These are phyloP conservation scores for Heracleum sosnowskyi DNA, from an alignment of 129 eudicot species.

Conservation along the genomic window DNA sequence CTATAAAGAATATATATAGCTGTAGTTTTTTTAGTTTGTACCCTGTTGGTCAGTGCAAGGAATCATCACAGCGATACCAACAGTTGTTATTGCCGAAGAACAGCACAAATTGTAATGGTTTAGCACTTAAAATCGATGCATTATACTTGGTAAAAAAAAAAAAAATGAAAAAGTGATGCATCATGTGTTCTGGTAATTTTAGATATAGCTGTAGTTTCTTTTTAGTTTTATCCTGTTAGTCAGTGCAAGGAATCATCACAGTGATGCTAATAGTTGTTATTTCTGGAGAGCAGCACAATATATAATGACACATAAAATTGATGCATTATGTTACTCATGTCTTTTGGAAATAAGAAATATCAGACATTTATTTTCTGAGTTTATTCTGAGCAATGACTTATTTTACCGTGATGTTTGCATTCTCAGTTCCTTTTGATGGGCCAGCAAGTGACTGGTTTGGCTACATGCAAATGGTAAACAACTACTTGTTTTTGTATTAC, in stretches of 20 bases:
- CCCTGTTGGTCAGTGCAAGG: background rate
- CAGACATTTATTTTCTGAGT: background rate
- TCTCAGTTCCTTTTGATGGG: slow-evolving; percentile 35
- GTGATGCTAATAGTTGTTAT: background rate
- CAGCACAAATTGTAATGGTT: background rate
- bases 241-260: background rate
- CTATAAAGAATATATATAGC: background rate
- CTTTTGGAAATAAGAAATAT: background rate
- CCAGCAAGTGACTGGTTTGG: slow-evolving; percentile 33
- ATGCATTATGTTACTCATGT: no score
- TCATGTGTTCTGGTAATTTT: background rate
- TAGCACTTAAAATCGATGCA: background rate
- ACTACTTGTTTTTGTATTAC: background rate
- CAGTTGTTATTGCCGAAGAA: background rate
- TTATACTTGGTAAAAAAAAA: background rate
- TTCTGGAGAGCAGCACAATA: background rate
- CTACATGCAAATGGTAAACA: slow-evolving; percentile 48
- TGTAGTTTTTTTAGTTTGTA: background rate
- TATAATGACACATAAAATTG: background rate
- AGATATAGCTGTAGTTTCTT: background rate
- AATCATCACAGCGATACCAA: background rate
- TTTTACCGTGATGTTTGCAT: slow-evolving; percentile 8
- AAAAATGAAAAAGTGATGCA: background rate
- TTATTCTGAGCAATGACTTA: slow-evolving; percentile 5
- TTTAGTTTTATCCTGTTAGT: background rate